A percentile compares a stretch with the other conserved stretches of the same genome.
Conservation (phyloP, 768 basidiomycete species). For the Erythrobasidium yunnanense region DNA sequence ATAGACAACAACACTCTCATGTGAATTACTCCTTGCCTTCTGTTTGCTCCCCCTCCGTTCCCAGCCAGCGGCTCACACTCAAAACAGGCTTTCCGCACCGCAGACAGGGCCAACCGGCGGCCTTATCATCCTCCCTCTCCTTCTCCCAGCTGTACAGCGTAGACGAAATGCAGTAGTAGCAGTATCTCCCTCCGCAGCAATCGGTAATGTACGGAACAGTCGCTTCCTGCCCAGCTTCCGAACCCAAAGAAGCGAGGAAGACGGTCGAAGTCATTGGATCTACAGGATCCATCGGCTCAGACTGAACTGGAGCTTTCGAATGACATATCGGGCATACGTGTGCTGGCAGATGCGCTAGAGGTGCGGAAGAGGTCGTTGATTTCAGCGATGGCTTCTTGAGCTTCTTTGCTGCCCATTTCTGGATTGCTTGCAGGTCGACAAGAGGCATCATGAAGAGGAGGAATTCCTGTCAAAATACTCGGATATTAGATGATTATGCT, state of each 20-base stretch:
- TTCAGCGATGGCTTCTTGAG: constrained; percentile 25
- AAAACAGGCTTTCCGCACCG: neutral
- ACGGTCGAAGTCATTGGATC: constrained; percentile 7
- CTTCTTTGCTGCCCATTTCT: constrained; percentile 47
- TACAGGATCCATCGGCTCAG: constrained; percentile 42
- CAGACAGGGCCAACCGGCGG: neutral
- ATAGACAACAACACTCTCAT: no score
- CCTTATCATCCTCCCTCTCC: neutral
- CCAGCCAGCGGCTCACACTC: neutral
- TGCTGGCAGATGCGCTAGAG: constrained; percentile 57
- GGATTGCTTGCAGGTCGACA: constrained; percentile 57
- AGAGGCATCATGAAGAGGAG: constrained; percentile 82
- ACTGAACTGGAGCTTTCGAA: constrained; percentile 28
- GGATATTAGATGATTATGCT: neutral
- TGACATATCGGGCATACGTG: constrained; percentile 81
- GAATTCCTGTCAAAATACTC: constrained; percentile 63
- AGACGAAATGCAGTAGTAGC: constrained; percentile 75
- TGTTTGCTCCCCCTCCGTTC: no score
- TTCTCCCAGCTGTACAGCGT: neutral
- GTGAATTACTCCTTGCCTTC: no score
- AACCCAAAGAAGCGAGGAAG: constrained; percentile 31
- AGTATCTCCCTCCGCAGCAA: constrained; percentile 76
- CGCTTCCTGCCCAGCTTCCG: constrained; percentile 48
- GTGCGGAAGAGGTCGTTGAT: constrained; percentile 38
- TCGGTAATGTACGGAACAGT: constrained; percentile 59